Evolutionary conservation across 2,329 filamentous ascomycete genomes (phyloP), one percentile per base, ranked within the genome.

Genomic region (Pseudogymnoascus sp.): DNA sequence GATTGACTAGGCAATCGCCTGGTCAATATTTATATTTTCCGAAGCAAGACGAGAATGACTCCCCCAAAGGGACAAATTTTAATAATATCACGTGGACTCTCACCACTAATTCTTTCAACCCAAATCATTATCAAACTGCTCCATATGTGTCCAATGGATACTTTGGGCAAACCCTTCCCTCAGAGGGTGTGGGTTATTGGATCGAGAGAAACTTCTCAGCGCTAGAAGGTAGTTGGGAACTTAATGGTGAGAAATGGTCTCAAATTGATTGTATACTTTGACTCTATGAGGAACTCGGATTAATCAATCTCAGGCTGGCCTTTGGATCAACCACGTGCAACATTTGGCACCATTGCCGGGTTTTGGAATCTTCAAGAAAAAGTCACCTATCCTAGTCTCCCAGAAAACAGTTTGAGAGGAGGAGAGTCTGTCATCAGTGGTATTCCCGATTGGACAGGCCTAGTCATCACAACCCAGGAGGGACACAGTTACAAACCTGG

Each of bases 261-360:
- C 31, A 33, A 8, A 33, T 33, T 33, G 31, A 33, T 33, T 33
- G 31, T 33, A 33, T 33, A 33, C 31, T 33, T 33, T 33, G 31
- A 33, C 31, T 33, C 6, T 33, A 33, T 33, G 31, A 33, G 31
- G 31, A 33, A 33, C 31, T 33, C 31, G 31, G 31, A 33, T 11
- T 33, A 33, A 33, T 33, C 31, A 33, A 33, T 33, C 31, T 33
- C 31, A 64, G 87, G 86, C 4, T 90, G 87, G 87, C 87, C 87
- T 4, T 75, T 90, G 2, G 87, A 83, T 71, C 81, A 83, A 62
- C 75, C 79, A 26, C 78, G 87, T 21, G 85, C 88, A 70, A 81
- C 82, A 0, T 89, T 90, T 69, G 83, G 83, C 0, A 89, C 86
- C 0, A 80, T 90, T 38, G 80, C 83, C 3, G 87, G 87, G 1